phyloP scores from a whole-genome alignment of 352 stramenopile genomes.

The Elongisporangium anandrum region DNA sequence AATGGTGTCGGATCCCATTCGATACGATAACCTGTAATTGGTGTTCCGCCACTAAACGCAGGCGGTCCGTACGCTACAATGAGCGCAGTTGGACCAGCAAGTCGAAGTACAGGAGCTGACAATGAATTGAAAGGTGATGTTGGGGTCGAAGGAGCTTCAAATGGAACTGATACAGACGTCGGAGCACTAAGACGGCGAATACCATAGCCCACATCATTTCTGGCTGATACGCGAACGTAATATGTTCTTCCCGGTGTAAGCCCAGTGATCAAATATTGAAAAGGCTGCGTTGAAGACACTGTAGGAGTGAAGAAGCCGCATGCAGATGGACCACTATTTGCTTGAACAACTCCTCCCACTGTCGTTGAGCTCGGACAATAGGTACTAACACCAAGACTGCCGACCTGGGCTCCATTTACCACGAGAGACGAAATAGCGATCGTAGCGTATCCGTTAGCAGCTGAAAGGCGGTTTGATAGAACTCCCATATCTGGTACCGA shows the following conservation, averaged over 20 bases:
- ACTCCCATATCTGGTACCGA: constrained; percentile 43
- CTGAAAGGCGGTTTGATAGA: constrained; percentile 37
- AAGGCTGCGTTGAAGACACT: constrained; percentile 20
- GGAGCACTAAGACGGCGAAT: constrained; percentile 52
- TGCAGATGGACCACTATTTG: constrained; percentile 19
- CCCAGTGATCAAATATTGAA: constrained; percentile 48
- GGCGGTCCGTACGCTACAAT: constrained; percentile 78
- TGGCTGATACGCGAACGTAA: constrained; percentile 66
- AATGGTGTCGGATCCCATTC: constrained; percentile 82
- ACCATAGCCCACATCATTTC: constrained; percentile 61
- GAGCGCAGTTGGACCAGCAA: constrained; percentile 66
- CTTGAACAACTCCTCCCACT: constrained; percentile 6
- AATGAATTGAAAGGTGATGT: constrained; percentile 62
- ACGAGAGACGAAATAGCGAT: constrained; percentile 28
- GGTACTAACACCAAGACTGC: constrained; percentile 27
- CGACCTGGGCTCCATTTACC: constrained; percentile 17
- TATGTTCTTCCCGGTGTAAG: constrained; percentile 58
- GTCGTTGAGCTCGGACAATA: constrained; percentile 45
- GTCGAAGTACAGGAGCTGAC: constrained; percentile 53
- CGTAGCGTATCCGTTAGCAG: constrained; percentile 26
- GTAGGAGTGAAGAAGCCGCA: constrained; percentile 33
- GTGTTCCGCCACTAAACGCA: constrained; percentile 81
- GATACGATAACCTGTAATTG: constrained; percentile 87
- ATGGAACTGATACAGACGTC: constrained; percentile 55
- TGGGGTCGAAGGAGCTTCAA: constrained; percentile 40